A percentile compares a stretch with the other conserved stretches of the same genome.
Evolutionary conservation across 2,329 filamentous ascomycete species (phyloP).

Genomic region (Chrysosporium keratinophilum): DNA sequence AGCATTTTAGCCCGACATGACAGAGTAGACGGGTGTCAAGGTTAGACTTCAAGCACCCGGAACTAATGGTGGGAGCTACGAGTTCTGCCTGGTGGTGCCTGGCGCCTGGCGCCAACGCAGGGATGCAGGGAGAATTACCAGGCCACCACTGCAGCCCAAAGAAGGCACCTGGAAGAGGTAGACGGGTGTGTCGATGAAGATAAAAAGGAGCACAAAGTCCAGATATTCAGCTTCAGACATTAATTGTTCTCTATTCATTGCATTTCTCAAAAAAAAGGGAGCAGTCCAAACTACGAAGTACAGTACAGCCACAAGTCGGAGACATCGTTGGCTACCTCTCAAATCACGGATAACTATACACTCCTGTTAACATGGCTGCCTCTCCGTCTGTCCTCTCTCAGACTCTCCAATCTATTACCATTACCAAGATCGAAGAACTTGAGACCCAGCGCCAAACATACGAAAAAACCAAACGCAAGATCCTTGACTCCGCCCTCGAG

Average conservation of each 20-base stretch:
- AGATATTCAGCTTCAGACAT: too few species aligned
- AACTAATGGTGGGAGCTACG: background rate
- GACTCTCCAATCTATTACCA: slow-evolving; percentile 15
- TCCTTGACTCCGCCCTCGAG: slow-evolving; percentile 14
- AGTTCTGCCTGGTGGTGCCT: background rate
- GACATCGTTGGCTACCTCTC: background rate
- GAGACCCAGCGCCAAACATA: slow-evolving; percentile 19
- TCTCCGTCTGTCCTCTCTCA: slow-evolving; percentile 15
- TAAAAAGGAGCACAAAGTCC: too few species aligned
- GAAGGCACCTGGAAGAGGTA: background rate
- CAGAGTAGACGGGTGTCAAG: too few species aligned
- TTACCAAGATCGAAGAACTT: slow-evolving; percentile 23
- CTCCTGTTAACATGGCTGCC: slow-evolving; percentile 12
- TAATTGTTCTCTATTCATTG: too few species aligned
- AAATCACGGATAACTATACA: background rate
- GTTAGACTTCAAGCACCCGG: background rate
- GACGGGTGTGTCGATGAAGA: too few species aligned
- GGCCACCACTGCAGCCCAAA: background rate
- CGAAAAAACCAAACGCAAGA: slow-evolving; percentile 14
- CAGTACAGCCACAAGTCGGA: background rate
- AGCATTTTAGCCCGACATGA: too few species aligned
- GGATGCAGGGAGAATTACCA: background rate
- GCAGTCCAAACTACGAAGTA: too few species aligned
- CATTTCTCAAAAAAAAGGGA: too few species aligned
- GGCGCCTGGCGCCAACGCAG: background rate